Percentiles rank a stretch among this genome's conserved stretches.
phyloP scores from a whole-genome alignment of 106 monocot genomes.

The Platanthera zijinensis region DNA sequence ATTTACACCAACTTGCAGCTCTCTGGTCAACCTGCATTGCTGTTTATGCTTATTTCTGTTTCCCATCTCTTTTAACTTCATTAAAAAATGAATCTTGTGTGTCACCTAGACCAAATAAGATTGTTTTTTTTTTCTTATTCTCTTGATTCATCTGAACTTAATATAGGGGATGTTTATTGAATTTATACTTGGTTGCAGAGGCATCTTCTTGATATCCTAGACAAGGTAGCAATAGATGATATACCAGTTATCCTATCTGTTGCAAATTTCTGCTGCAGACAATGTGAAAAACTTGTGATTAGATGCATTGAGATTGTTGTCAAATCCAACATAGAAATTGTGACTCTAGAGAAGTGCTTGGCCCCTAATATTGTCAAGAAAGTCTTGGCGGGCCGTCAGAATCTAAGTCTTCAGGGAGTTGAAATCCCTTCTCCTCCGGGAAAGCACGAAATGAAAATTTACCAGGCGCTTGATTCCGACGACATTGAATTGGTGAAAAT shows the following conservation, averaged over 20 bases:
- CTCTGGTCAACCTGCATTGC: neutral
- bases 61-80: neutral
- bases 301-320: constrained; percentile 44
- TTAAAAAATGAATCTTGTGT: neutral
- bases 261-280: constrained; percentile 32
- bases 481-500: constrained; percentile 74
- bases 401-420: constrained; percentile 5
- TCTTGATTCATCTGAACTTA: no score
- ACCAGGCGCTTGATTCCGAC: constrained; percentile 69
- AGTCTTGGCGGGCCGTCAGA: constrained; percentile 22
- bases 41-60: neutral
- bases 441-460: constrained; percentile 49
- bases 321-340: constrained; percentile 43
- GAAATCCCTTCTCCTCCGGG: constrained; percentile 16
- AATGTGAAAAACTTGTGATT: constrained; percentile 33
- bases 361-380: constrained; percentile 40
- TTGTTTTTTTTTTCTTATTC: neutral
- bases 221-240: constrained; percentile 50
- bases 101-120: neutral
- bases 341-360: constrained; percentile 60
- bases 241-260: constrained; percentile 48
- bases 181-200: constrained; percentile 36
- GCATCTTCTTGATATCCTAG: constrained; percentile 63
- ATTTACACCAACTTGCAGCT: neutral
- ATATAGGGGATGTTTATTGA: neutral